Evolutionary conservation across 768 basidiomycete genomes (phyloP), one percentile per base, ranked within the genome.

Genomic region (Jaapia argillacea): DNA sequence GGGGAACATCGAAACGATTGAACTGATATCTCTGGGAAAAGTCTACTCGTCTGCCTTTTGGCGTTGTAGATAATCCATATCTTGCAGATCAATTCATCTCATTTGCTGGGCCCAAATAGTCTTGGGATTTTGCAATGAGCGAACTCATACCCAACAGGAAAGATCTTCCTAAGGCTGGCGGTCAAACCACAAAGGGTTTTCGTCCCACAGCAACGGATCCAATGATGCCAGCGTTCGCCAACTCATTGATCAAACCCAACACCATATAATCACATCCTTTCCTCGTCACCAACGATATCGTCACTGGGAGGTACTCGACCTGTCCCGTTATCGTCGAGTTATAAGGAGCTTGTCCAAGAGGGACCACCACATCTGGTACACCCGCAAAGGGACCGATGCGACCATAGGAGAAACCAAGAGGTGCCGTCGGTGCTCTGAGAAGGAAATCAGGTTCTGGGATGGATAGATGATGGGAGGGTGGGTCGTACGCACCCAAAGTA

Each of bases 361-460:
- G 59, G 6, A 60, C 56, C 10, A 60, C 59, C 54, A 60, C 56
- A 25, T 60, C 59, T 3, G 59, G 59, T 2, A 49, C 43, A 33
- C 56, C 57, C 2, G 53, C 52, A 31, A 52, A 46, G 4, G 51
- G 49, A 1, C 55, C 47, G 21, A 60, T 51, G n/a, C 57, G 47
- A 0, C 52, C 45, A 2, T 50, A 18, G 5, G 46, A 40, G 31
- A 60, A 58, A 1, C 57, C 57, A 23, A 56, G 44, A 4, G 58
- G 56, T 7, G 52, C 46, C 26, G 42, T 47, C 0, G 57, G 53
- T 1, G 59, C 41, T 3, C 55, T 58, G 3, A 16, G 16, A 41
- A 21, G 25, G 18, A 31, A 10, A n/a, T 14, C 24, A 39, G 13
- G 18, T 36, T n/a, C 24, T 38, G 13, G 25, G 20, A 24, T 20